Percentiles rank a stretch among this genome's conserved stretches.
Conservation (phyloP, 2,329 filamentous ascomycete species). For the Epichloe coenophiala region DNA sequence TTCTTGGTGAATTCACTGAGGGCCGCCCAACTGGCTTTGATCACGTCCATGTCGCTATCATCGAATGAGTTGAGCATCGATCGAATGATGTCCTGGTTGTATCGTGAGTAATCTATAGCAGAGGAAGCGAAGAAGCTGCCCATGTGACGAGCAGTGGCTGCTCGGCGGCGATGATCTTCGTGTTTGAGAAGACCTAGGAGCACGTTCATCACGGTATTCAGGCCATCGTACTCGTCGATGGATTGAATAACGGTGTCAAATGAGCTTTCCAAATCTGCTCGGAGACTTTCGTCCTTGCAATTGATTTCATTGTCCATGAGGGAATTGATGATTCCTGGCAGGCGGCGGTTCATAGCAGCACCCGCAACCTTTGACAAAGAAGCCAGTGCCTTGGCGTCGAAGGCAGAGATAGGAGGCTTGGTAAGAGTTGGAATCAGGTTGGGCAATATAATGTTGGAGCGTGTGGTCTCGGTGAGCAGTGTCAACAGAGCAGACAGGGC, state of each 20-base stretch:
- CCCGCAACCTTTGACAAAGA: constrained; percentile 88
- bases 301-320: constrained; percentile 86
- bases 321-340: constrained; percentile 83
- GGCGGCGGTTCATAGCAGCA: constrained; percentile 74
- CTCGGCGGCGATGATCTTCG: constrained; percentile 76
- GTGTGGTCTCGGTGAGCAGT: constrained; percentile 79
- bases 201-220: constrained; percentile 92
- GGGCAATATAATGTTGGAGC: constrained; percentile 91
- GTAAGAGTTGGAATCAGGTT: constrained; percentile 91
- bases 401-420: constrained; percentile 76
- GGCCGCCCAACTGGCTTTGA: constrained; percentile 81
- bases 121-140: constrained; percentile 73
- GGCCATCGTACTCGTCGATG: constrained; percentile 88
- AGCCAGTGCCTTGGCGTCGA: constrained; percentile 88
- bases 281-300: constrained; percentile 60
- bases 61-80: constrained; percentile 85
- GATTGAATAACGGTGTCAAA: constrained; percentile 86
- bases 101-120: constrained; percentile 82
- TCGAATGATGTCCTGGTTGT: constrained; percentile 90
- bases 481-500: constrained; percentile 87
- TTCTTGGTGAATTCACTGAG: constrained; percentile 78
- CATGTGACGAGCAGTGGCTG: constrained; percentile 64
- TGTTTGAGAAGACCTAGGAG: constrained; percentile 81
- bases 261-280: constrained; percentile 58
- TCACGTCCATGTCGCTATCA: constrained; percentile 68